A percentile compares a stretch with the other conserved stretches of the same genome.
Conservation (phyloP, 345 rosid species). For the Citrus medica region DNA sequence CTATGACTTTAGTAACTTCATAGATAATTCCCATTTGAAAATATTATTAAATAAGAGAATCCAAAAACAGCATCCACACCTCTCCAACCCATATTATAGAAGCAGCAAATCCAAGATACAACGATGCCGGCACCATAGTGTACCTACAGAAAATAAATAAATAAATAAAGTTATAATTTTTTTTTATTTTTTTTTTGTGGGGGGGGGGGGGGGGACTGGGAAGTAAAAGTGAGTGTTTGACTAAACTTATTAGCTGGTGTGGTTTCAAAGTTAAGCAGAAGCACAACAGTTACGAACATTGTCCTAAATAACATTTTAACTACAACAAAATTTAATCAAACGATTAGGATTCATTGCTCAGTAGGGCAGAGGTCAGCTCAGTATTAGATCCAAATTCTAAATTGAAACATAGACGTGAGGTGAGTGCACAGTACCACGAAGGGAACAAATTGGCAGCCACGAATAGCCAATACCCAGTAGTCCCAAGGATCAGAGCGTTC, state of each 20-base stretch:
- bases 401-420: no score
- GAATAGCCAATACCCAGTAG: conserved; percentile 87
- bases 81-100: conserved; percentile 96
- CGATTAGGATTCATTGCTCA: no score
- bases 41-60: background rate
- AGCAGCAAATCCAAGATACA: conserved; percentile 87
- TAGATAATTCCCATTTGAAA: background rate
- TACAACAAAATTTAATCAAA: no score
- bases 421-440: conserved; percentile 47
- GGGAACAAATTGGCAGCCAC: conserved; percentile 86
- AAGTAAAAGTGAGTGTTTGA: no score
- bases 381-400: no score
- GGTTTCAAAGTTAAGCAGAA: background rate
- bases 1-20: background rate
- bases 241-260: no score
- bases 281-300: background rate
- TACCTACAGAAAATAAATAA: conserved; percentile 39
- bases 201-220: no score
- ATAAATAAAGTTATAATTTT: background rate
- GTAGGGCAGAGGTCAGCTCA: no score
- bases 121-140: conserved; percentile 82
- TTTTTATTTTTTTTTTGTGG: no score
- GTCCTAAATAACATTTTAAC: no score
- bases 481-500: conserved; percentile 81
- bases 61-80: conserved; percentile 40